Conservation (phyloP, 2,329 filamentous ascomycete genomes). For the Ophiostoma novo-ulmi region DNA sequence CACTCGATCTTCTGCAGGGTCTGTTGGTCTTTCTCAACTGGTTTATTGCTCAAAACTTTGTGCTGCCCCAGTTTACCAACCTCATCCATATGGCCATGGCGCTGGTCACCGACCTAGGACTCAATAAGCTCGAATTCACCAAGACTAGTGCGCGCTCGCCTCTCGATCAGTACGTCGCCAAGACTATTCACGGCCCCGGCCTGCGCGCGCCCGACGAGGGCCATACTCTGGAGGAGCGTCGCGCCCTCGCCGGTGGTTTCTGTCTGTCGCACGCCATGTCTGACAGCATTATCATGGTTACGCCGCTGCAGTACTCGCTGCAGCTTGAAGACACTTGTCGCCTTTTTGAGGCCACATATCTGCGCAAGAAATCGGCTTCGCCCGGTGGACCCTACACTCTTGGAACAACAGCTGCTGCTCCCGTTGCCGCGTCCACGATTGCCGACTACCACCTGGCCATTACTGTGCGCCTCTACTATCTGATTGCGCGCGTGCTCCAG, state of each 20-base stretch:
- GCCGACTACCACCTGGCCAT: conserved; percentile 26
- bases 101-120: conserved; percentile 28
- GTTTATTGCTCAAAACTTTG: conserved; percentile 27
- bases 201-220: conserved; percentile 20
- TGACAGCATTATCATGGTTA: conserved; percentile 29
- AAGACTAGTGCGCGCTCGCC: conserved; percentile 22
- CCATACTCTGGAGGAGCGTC: conserved; percentile 38
- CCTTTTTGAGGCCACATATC: conserved; percentile 22
- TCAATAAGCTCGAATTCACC: conserved; percentile 27
- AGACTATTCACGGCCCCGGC: conserved; percentile 22
- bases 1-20: conserved; percentile 28
- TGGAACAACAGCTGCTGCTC: neutral
- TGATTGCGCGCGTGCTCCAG: conserved; percentile 26
- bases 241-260: conserved; percentile 41
- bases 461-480: conserved; percentile 26
- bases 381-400: neutral
- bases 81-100: conserved; percentile 28
- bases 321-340: conserved; percentile 27
- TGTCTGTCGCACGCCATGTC: conserved; percentile 36
- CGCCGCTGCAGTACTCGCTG: conserved; percentile 43
- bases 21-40: conserved; percentile 27
- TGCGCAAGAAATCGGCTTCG: conserved; percentile 14
- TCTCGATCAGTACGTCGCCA: conserved; percentile 23
- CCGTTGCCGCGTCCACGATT: conserved; percentile 10
- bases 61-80: conserved; percentile 27